These are phyloP conservation scores for Aspergillus ustus DNA, from an alignment of 2,329 filamentous ascomycete species.

Conservation along the genomic window DNA sequence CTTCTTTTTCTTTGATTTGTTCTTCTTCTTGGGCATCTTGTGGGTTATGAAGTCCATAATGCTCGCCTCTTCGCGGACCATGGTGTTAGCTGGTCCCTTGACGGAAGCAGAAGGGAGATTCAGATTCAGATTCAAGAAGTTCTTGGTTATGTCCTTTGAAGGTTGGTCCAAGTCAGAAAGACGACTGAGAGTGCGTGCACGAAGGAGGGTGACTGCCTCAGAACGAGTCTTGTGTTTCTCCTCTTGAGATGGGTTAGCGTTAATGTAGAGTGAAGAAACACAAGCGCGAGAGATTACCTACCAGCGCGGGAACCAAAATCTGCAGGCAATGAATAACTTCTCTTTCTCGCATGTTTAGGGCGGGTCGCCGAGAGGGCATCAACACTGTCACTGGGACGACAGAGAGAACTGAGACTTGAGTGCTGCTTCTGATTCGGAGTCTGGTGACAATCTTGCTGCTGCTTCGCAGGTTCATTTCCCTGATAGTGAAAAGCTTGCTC, in stretches of 20 bases:
- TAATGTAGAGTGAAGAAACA: background rate
- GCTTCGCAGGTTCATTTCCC: background rate
- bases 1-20: conserved; percentile 16
- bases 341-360: background rate
- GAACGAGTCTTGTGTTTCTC: conserved; percentile 17
- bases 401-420: background rate
- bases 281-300: background rate
- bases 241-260: background rate
- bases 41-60: conserved; percentile 12
- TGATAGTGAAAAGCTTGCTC: background rate
- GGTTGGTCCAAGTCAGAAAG: conserved; percentile 2
- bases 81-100: background rate
- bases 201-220: conserved; percentile 22
- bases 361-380: background rate
- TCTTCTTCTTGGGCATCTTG: conserved; percentile 18
- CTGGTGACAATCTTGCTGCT: background rate
- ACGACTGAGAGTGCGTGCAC: conserved; percentile 19
- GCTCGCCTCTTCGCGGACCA: conserved; percentile 4
- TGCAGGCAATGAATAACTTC: conserved; percentile 1
- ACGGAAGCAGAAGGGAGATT: background rate
- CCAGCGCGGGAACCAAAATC: background rate
- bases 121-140: background rate
- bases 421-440: background rate
- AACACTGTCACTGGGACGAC: background rate
- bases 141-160: background rate